These are phyloP conservation scores for Ziziphus jujuba DNA, from an alignment of 306 rosid species.

Conservation along the genomic window DNA sequence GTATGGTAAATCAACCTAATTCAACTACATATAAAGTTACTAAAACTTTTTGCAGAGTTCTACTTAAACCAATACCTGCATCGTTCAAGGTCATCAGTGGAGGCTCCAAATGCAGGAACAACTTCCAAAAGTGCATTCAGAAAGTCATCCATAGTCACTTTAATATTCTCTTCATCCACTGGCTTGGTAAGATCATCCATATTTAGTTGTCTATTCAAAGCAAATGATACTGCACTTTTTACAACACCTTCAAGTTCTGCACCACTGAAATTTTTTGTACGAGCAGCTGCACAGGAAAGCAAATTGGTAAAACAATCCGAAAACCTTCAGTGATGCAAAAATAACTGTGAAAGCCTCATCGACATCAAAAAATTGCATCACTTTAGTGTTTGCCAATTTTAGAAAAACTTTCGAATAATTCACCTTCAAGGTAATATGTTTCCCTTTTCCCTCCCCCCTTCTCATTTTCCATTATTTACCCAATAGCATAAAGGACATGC, in stretches of 20 bases:
- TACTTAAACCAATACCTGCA: conserved; percentile 63
- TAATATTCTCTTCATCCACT: conserved; percentile 94
- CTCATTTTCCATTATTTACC: too few relatives aligned
- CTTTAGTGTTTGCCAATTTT: too few relatives aligned
- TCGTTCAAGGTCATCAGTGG: conserved; percentile 94
- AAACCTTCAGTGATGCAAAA: conserved; percentile 16
- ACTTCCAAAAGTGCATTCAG: conserved; percentile 82
- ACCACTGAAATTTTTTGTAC: conserved; percentile 96
- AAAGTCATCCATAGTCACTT: conserved; percentile 94
- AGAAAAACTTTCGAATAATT: too few relatives aligned
- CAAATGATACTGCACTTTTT: conserved; percentile 97
- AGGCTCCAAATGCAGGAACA: conserved; percentile 92
- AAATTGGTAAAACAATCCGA: conserved; percentile 5
- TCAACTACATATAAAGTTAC: conserved; percentile 25
- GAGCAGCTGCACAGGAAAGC: conserved; percentile 70
- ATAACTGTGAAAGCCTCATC: conserved; percentile 1
- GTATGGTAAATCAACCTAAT: not conserved
- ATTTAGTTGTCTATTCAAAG: conserved; percentile 91
- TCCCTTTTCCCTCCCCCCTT: too few relatives aligned
- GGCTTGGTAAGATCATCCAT: conserved; percentile 91
- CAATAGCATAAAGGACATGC: too few relatives aligned
- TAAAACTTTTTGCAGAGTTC: conserved; percentile 5
- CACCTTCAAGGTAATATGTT: too few relatives aligned
- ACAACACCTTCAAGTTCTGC: conserved; percentile 99
- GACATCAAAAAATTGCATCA: not conserved